phyloP scores from a whole-genome alignment of 2,329 filamentous ascomycete species.

The Trichophyton benhamiae region DNA sequence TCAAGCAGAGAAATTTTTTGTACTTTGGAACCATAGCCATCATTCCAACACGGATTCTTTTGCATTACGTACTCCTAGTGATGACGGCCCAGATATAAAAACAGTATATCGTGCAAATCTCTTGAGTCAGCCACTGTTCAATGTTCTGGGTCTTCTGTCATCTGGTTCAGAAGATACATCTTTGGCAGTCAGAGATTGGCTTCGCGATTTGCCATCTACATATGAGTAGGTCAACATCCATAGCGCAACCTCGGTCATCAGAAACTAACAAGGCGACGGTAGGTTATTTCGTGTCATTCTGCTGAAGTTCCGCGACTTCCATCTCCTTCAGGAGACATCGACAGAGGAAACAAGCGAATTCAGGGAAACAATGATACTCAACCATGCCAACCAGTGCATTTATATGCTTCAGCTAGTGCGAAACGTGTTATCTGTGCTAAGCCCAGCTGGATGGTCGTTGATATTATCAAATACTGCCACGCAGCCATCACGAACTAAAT shows the following conservation, averaged over 20 bases:
- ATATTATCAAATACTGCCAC: constrained; percentile 51
- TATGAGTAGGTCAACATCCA: constrained; percentile 34
- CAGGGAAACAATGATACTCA: constrained; percentile 35
- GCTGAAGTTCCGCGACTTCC: constrained; percentile 21
- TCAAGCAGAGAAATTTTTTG: constrained; percentile 30
- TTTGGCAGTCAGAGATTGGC: constrained; percentile 67
- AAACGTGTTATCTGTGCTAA: constrained; percentile 58
- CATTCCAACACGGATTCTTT: constrained; percentile 28
- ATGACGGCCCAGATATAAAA: constrained; percentile 17
- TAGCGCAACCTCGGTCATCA: not conserved
- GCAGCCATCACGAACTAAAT: constrained; percentile 29
- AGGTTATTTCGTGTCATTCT: constrained; percentile 29
- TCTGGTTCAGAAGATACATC: constrained; percentile 63
- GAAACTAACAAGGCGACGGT: constrained; percentile 6
- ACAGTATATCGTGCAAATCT: constrained; percentile 42
- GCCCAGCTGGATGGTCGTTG: constrained; percentile 56
- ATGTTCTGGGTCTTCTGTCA: constrained; percentile 65
- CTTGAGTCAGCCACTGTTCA: constrained; percentile 66
- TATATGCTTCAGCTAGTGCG: constrained; percentile 68
- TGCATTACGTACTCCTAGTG: constrained; percentile 9
- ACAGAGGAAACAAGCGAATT: constrained; percentile 21
- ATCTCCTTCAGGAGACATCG: constrained; percentile 13
- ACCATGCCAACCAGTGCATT: constrained; percentile 62
- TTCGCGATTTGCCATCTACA: constrained; percentile 48
- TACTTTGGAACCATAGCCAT: constrained; percentile 34